These are phyloP conservation scores for Metschnikowia santaceciliae DNA, from an alignment of 805 yeast species.

Conservation along the genomic window DNA sequence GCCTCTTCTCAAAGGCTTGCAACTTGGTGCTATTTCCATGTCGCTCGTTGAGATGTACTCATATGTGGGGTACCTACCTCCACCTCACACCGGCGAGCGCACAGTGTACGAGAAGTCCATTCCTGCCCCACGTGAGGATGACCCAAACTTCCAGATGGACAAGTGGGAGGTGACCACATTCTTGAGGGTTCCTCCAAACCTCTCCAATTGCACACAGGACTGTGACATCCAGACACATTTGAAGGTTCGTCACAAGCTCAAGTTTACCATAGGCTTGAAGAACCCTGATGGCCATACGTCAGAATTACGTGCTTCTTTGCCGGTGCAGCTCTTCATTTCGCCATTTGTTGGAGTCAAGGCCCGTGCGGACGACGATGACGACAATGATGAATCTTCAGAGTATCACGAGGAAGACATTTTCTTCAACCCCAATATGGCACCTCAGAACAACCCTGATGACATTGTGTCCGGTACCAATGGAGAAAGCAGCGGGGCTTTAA, in stretches of 20 bases:
- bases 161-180: constrained; percentile 69
- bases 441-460: constrained; percentile 9
- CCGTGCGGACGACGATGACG: constrained; percentile 25
- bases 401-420: constrained; percentile 28
- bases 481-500: constrained; percentile 6
- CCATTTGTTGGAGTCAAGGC: constrained; percentile 78
- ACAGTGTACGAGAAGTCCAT: constrained; percentile 47
- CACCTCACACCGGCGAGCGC: constrained; percentile 60
- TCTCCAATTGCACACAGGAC: constrained; percentile 82
- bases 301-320: constrained; percentile 86
- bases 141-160: constrained; percentile 44
- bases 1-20: constrained; percentile 78
- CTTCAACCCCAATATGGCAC: constrained; percentile 15
- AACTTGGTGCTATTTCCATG: constrained; percentile 68
- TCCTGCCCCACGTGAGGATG: constrained; percentile 37
- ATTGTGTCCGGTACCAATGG: constrained; percentile 9
- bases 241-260: constrained; percentile 84
- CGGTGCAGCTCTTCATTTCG: constrained; percentile 66
- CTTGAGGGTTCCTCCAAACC: constrained; percentile 65
- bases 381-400: constrained; percentile 11
- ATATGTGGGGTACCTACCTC: constrained; percentile 54
- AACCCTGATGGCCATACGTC: constrained; percentile 93
- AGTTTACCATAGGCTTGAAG: constrained; percentile 69
- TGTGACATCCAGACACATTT: constrained; percentile 65
- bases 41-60: constrained; percentile 65